phyloP scores from a whole-genome alignment of 805 yeast genomes.

The Nakazawaea wickerhamii region DNA sequence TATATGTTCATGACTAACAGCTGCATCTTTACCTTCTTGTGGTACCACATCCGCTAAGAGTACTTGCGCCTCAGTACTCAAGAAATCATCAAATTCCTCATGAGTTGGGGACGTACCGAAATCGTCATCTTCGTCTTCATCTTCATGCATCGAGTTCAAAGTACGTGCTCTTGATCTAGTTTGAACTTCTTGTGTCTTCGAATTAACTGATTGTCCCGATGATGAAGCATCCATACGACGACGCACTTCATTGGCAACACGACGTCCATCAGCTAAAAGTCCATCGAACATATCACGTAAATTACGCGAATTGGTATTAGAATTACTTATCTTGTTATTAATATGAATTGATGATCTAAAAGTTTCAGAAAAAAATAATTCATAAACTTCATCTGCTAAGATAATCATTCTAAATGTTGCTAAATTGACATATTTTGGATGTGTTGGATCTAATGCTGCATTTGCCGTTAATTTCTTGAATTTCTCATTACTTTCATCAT shows the following conservation, averaged over 20 bases:
- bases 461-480: constrained; percentile 49
- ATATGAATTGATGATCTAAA: constrained; percentile 65
- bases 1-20: neutral
- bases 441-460: constrained; percentile 75
- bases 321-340: constrained; percentile 41
- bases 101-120: constrained; percentile 20
- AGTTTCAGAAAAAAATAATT: constrained; percentile 69
- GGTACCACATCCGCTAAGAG: constrained; percentile 9
- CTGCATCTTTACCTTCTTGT: neutral
- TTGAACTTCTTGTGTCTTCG: constrained; percentile 19
- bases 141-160: constrained; percentile 13
- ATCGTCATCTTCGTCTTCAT: constrained; percentile 19
- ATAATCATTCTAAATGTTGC: constrained; percentile 94
- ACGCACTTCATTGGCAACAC: constrained; percentile 86
- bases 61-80: constrained; percentile 8
- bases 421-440: constrained; percentile 67
- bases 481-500: constrained; percentile 25
- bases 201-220: constrained; percentile 17
- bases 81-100: constrained; percentile 8
- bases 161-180: constrained; percentile 23
- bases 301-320: constrained; percentile 46
- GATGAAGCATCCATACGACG: constrained; percentile 65
- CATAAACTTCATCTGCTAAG: constrained; percentile 90
- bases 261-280: constrained; percentile 83
- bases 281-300: constrained; percentile 88